Evolutionary conservation across 2,329 filamentous ascomycete species (phyloP).

Genomic region (Clarireedia homoeocarpa): DNA sequence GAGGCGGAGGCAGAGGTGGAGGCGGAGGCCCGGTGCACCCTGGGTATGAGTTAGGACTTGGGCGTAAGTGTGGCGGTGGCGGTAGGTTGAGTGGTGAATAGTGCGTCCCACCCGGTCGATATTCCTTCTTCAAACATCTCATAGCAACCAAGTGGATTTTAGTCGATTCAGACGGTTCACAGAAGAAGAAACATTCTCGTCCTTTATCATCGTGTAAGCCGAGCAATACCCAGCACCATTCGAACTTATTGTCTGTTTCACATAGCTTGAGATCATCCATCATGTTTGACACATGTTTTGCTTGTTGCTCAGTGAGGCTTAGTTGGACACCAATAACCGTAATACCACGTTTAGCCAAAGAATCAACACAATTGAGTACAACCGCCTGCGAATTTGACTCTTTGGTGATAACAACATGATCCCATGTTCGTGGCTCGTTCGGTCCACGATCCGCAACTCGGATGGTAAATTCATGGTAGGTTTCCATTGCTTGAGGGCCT

Average conservation of each 20-base stretch:
- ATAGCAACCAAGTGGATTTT: slow-evolving; percentile 18
- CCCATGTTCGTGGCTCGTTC: slow-evolving; percentile 9
- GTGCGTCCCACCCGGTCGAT: slow-evolving; percentile 11
- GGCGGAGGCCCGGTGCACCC: not conserved
- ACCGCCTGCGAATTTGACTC: slow-evolving; percentile 6
- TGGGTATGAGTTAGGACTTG: not conserved
- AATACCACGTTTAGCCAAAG: slow-evolving; percentile 8
- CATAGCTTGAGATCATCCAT: slow-evolving; percentile 15
- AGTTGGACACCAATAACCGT: slow-evolving; percentile 16
- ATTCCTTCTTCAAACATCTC: slow-evolving; percentile 10
- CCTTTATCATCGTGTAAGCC: slow-evolving; percentile 13
- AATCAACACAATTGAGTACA: slow-evolving; percentile 8
- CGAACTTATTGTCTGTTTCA: slow-evolving; percentile 19
- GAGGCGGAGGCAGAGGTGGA: not conserved
- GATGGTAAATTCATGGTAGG: slow-evolving; percentile 19
- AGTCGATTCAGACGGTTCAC: slow-evolving; percentile 3
- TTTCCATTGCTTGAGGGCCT: slow-evolving; percentile 12
- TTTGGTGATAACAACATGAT: slow-evolving; percentile 11
- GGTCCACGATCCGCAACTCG: slow-evolving; percentile 7
- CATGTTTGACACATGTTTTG: slow-evolving; percentile 15
- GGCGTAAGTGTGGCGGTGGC: not conserved
- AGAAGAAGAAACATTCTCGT: not conserved
- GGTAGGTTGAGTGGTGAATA: slow-evolving; percentile 5
- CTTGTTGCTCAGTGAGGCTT: slow-evolving; percentile 17
- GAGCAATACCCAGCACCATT: slow-evolving; percentile 20